Base-by-base conservation (phyloP, 129 eudicot species). In the Artemisia annua region DNA sequence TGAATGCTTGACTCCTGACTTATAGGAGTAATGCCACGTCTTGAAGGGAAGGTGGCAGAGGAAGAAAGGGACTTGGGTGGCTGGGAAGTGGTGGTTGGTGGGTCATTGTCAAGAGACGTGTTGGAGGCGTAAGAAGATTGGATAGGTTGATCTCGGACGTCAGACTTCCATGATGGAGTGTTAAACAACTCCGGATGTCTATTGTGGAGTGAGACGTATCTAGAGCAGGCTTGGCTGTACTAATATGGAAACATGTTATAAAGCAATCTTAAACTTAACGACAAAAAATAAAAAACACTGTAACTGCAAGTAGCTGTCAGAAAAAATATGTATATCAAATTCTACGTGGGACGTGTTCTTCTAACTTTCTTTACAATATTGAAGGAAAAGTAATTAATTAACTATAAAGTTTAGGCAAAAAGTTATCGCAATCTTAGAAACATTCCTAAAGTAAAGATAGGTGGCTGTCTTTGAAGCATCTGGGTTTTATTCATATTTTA, bases 21-120 rank as follows among this genome's bases (percentile, higher is more conserved):
- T n/a, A 66, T 62, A 48, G 63, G 55, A 68, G 28, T 18, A 30
- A 8, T 30, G 50, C 63, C 46, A 26, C 65, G 63, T 26, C 71
- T 75, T 19, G 46, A 5, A 19, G 88, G 80, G 12, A 76, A 79
- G 74, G 80, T 46, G 58, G 75, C 56, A 11, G 86, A 28, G 12
- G 94, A 72, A 11, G 78, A 74, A 32, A 76, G 56, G 18, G 7
- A 71, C 1, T 71, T 56, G 22, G 52, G 50, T 39, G 75, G 75
- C 20, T 70, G 66, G 64, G 64, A 19, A 69, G 63, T 60, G 19
- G 13, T 69, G 18, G 70, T 49, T 72, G 82, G 78, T 30, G 82
- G 77, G 14, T 90, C 96, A 44, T 86, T 88, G 28, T 88, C 96
- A n/a, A 94, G 85, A 63, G 97, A 88, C 97, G 88, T 90, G 88